Evolutionary conservation across 345 rosid genomes (phyloP).

Genomic region (Syzygium grande): DNA sequence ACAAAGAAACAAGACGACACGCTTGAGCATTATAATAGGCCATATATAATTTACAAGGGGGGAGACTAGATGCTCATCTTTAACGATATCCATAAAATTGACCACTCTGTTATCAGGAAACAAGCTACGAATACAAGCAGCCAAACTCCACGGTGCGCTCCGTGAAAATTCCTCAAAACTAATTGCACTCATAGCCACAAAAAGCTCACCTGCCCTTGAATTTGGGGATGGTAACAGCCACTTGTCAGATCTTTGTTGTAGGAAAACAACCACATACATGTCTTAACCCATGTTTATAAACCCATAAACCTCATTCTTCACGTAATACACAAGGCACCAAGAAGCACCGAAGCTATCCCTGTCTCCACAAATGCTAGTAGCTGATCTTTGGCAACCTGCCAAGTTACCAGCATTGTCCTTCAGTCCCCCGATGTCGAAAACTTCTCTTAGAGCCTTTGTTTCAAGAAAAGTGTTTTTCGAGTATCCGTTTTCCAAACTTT

Average conservation of each 20-base stretch:
- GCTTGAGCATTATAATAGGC: neutral
- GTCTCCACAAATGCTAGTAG: conserved; percentile 5
- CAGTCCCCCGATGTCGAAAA: conserved; percentile 23
- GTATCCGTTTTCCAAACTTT: no score
- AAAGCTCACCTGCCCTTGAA: conserved; percentile 25
- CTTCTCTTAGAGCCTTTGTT: conserved; percentile 1
- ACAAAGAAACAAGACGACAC: neutral
- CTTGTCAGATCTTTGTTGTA: conserved; percentile 4
- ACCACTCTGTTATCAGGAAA: neutral
- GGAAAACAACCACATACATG: conserved; percentile 1
- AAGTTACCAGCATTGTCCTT: conserved; percentile 4
- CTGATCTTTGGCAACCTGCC: neutral
- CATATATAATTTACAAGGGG: neutral
- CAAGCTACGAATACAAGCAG: neutral
- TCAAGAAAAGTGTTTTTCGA: no score
- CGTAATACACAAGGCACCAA: conserved; percentile 26
- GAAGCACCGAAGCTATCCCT: conserved; percentile 26
- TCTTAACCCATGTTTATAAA: neutral
- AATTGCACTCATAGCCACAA: conserved; percentile 2
- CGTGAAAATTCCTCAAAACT: neutral
- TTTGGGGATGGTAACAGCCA: conserved; percentile 16
- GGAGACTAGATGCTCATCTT: neutral
- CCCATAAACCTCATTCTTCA: neutral
- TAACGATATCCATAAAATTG: neutral
- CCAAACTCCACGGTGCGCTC: neutral